Evolutionary conservation across 495 filamentous ascomycete species (phyloP).

Genomic region (Podospora pseudoanserina): DNA sequence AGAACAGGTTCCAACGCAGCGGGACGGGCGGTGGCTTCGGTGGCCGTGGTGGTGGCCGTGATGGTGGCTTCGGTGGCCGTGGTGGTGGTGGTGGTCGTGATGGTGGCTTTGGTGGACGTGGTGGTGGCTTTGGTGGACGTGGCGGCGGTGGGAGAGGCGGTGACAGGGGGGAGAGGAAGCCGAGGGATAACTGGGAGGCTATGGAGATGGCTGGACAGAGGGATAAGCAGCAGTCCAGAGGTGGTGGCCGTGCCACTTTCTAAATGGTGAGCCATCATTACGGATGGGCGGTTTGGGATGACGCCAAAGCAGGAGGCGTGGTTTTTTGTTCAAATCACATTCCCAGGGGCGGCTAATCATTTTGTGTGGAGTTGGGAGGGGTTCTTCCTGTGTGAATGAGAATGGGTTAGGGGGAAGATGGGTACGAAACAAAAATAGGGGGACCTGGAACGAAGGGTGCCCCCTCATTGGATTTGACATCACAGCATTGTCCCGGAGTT

Average conservation of each 20-base stretch:
- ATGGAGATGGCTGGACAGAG: slow-evolving; percentile 13
- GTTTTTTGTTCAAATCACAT: too few relatives aligned
- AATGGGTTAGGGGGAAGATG: background rate
- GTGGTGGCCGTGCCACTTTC: background rate
- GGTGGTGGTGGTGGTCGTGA: slow-evolving; percentile 16
- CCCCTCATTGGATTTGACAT: background rate
- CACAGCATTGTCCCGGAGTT: background rate
- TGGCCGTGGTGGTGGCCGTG: slow-evolving; percentile 5
- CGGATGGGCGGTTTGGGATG: too few relatives aligned
- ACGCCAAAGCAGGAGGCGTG: background rate
- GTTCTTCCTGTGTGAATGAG: background rate
- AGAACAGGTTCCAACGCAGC: slow-evolving; percentile 8
- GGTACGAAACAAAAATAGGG: background rate
- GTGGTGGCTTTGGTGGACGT: background rate
- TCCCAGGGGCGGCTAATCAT: background rate
- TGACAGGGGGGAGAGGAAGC: background rate
- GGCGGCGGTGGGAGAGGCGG: slow-evolving; percentile 7
- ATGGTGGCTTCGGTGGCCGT: slow-evolving; percentile 19
- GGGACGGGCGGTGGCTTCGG: slow-evolving; percentile 10
- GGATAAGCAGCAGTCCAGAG: background rate
- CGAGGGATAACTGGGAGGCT: slow-evolving; percentile 7
- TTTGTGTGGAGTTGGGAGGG: background rate
- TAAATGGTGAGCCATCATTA: background rate
- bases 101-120: slow-evolving; percentile 12
- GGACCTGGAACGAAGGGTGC: background rate